Percentiles rank a stretch among this genome's conserved stretches.
These are phyloP conservation scores for Rubroboletus satanas DNA, from an alignment of 768 basidiomycete genomes.

Conservation along the genomic window DNA sequence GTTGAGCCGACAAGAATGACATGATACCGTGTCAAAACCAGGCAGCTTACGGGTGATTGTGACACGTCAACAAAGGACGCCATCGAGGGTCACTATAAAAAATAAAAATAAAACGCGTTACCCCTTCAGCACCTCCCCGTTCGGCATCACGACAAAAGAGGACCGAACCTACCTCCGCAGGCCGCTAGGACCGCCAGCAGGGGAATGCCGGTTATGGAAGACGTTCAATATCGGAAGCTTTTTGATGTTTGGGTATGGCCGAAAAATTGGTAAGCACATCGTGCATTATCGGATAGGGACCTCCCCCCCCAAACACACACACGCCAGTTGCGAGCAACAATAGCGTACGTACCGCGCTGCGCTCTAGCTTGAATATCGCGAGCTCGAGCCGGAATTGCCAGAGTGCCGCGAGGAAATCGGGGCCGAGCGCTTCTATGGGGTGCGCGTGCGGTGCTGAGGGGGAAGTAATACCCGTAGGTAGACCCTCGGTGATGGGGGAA, in stretches of 20 bases:
- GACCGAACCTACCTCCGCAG: slow-evolving; percentile 4
- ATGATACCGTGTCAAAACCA: neutral
- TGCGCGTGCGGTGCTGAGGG: neutral
- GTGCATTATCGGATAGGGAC: neutral
- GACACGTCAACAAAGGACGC: neutral
- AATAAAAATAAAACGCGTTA: neutral
- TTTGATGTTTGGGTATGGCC: neutral
- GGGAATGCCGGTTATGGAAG: slow-evolving; percentile 5
- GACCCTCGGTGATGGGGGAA: neutral
- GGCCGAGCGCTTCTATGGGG: neutral
- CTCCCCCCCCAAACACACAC: neutral
- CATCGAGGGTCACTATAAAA: neutral
- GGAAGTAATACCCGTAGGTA: neutral
- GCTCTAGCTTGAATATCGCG: slow-evolving; percentile 20
- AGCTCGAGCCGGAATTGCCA: slow-evolving; percentile 18
- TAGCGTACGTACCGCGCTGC: slow-evolving; percentile 18
- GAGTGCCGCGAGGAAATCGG: slow-evolving; percentile 14
- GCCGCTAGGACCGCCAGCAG: neutral
- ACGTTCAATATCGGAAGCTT: slow-evolving; percentile 23
- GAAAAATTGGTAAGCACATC: neutral
- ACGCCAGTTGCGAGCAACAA: neutral
- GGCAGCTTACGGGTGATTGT: neutral
- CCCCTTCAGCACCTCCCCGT: neutral
- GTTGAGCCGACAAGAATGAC: neutral
- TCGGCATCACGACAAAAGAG: neutral